These are phyloP conservation scores for Areca catechu DNA, from an alignment of 176 grass and related monocot species.

Conservation along the genomic window DNA sequence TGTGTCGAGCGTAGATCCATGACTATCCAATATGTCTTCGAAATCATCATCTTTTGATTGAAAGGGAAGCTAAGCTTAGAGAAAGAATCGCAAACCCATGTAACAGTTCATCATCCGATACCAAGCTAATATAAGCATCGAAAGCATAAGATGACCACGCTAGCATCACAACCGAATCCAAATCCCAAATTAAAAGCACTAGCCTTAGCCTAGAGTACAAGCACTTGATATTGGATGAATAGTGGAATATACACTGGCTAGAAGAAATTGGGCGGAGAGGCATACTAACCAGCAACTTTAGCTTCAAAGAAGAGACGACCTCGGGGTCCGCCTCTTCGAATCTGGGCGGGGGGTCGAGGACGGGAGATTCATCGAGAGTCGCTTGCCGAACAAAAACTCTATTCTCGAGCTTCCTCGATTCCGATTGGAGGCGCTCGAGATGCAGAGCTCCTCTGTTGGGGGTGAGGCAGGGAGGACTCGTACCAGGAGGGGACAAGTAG, in stretches of 20 bases:
- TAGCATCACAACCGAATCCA: too few relatives aligned
- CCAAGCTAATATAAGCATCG: too few relatives aligned
- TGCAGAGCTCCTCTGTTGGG: background rate
- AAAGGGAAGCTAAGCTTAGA: too few relatives aligned
- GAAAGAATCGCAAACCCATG: too few relatives aligned
- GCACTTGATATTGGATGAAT: too few relatives aligned
- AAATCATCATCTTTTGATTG: too few relatives aligned
- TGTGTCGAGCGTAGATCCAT: too few relatives aligned
- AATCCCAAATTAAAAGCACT: too few relatives aligned
- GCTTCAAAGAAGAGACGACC: constrained; percentile 33
- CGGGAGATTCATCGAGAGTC: constrained; percentile 11
- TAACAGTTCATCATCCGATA: too few relatives aligned
- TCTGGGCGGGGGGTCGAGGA: background rate
- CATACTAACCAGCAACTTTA: constrained; percentile 45
- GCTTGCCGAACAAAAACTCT: constrained; percentile 8
- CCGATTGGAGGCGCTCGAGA: background rate
- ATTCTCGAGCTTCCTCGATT: background rate
- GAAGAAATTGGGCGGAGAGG: background rate
- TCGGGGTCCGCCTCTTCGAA: background rate
- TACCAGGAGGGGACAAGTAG: background rate
- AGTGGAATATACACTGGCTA: background rate
- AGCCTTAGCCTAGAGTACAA: too few relatives aligned
- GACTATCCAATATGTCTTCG: too few relatives aligned
- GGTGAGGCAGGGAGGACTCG: background rate
- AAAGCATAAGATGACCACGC: too few relatives aligned